Base-by-base conservation (phyloP, 257 asterid species). In the Penstemon davidsonii region DNA sequence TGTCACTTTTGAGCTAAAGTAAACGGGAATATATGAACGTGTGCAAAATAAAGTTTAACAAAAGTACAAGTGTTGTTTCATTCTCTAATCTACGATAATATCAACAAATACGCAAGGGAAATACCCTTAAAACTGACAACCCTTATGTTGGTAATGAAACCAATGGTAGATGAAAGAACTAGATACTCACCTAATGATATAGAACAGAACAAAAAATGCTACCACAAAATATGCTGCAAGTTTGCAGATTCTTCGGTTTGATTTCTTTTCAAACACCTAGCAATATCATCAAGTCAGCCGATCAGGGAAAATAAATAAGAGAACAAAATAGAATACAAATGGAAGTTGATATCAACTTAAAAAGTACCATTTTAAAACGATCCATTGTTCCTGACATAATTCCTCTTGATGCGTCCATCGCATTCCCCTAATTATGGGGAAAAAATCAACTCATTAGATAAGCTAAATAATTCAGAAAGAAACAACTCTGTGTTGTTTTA, bases 381-480 rank as follows among this genome's bases (percentile, higher is more conserved):
- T 89, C 99, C 79, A 94, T 82, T 75, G 97, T 94, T 72, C 99
- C 91, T 0, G 95, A 85, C 92, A 94, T 75, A 60, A 88, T 78
- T 71, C 99, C 97, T 76, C 99, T 81, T 42, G 97, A 87, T 39
- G 96, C 78, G 85, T 88, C 97, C 96, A 94, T 94, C 73, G 70
- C 95, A 76, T 82, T 94, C 13, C 99, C 99, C 96, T 93, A 61
- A 45, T 66, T 18, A 53, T 57, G n/a, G 19, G 54, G 56, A n/a
- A 33, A 64, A 63, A 45, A 37, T 9, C 66, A 37, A 68, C 62
- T 37, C 62, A 52, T 47, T 41, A 54, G 38, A 45, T 71, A 60
- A 66, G 56, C 45, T 64, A 64, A 60, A 37, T 51, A 18, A 25
- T 50, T 52, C 62, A 72, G 45, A 62, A 18, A 7, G 3, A 68